phyloP scores from a whole-genome alignment of 2,329 filamentous ascomycete genomes.

The Atkinsonella hypoxylon region DNA sequence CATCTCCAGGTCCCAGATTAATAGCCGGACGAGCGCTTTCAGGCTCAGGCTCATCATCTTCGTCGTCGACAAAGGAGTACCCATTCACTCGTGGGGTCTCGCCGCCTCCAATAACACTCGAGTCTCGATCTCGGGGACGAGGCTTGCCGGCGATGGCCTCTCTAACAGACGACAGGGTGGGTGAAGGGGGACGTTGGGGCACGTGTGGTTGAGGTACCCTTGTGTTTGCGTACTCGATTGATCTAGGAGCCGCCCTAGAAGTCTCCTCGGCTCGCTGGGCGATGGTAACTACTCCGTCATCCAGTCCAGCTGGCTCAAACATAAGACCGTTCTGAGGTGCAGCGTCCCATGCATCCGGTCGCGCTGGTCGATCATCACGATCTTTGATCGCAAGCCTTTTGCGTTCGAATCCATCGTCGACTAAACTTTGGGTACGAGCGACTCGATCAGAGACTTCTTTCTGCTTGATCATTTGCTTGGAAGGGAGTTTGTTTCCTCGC shows the following conservation, averaged over 20 bases:
- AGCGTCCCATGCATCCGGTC: conserved; percentile 64
- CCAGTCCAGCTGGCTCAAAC: conserved; percentile 61
- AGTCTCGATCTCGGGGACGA: conserved; percentile 49
- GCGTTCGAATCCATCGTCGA: conserved; percentile 45
- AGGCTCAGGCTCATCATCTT: conserved; percentile 34
- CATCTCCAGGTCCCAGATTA: conserved; percentile 45
- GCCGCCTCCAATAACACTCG: conserved; percentile 40
- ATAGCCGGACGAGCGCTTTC: conserved; percentile 27
- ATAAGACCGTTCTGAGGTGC: conserved; percentile 74
- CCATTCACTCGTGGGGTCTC: conserved; percentile 89
- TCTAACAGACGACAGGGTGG: conserved; percentile 71
- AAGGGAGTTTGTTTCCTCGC: conserved; percentile 73
- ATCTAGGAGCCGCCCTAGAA: conserved; percentile 65
- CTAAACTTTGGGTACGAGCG: conserved; percentile 30
- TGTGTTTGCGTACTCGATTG: conserved; percentile 74
- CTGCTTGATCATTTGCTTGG: conserved; percentile 64
- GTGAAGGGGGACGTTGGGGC: conserved; percentile 50
- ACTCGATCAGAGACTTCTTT: conserved; percentile 48
- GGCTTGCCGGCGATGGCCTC: conserved; percentile 72
- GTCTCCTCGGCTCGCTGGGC: conserved; percentile 55
- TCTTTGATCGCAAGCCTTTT: conserved; percentile 54
- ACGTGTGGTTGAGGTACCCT: conserved; percentile 48
- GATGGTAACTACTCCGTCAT: conserved; percentile 48
- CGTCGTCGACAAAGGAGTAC: conserved; percentile 88
- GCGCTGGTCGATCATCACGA: conserved; percentile 59